These are phyloP conservation scores for Cytospora chrysosperma DNA, from an alignment of 2,329 filamentous ascomycete species.

Conservation along the genomic window DNA sequence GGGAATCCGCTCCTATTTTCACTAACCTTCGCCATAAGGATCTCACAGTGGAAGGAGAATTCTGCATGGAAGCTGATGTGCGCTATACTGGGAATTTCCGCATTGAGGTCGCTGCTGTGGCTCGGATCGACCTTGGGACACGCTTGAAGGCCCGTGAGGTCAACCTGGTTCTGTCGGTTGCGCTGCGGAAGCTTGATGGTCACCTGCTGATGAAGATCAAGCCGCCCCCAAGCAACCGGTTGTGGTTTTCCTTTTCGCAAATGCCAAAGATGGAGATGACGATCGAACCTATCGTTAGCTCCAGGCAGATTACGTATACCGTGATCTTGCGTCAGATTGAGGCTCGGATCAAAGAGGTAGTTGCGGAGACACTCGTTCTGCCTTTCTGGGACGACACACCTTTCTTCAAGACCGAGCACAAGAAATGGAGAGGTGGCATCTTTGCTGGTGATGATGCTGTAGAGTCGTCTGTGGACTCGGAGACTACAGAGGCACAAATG, in stretches of 20 bases:
- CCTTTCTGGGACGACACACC: slow-evolving; percentile 97
- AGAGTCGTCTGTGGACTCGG: slow-evolving; percentile 37
- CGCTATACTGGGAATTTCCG: slow-evolving; percentile 87
- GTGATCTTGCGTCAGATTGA: slow-evolving; percentile 92
- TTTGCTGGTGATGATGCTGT: slow-evolving; percentile 60
- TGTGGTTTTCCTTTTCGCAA: slow-evolving; percentile 96
- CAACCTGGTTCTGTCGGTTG: slow-evolving; percentile 81
- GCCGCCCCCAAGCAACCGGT: slow-evolving; percentile 87
- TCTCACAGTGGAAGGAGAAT: slow-evolving; percentile 87
- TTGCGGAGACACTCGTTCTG: slow-evolving; percentile 85
- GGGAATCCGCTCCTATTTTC: slow-evolving; percentile 82
- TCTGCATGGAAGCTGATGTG: slow-evolving; percentile 81
- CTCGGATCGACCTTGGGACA: slow-evolving; percentile 83
- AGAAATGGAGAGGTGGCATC: slow-evolving; percentile 81
- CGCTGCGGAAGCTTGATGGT: slow-evolving; percentile 81
- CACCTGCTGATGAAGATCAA: slow-evolving; percentile 86
- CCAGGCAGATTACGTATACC: slow-evolving; percentile 91
- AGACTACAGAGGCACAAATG: slow-evolving; percentile 41
- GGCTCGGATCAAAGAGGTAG: slow-evolving; percentile 88
- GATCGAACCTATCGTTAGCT: slow-evolving; percentile 95
- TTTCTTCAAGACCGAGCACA: slow-evolving; percentile 78
- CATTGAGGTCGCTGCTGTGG: slow-evolving; percentile 88
- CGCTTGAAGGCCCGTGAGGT: slow-evolving; percentile 90
- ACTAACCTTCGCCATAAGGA: slow-evolving; percentile 87
- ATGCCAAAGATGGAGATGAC: slow-evolving; percentile 90